Evolutionary conservation across 257 asterid species (phyloP), one percentile per base, ranked within the genome.

Genomic region (Salvia splendens): DNA sequence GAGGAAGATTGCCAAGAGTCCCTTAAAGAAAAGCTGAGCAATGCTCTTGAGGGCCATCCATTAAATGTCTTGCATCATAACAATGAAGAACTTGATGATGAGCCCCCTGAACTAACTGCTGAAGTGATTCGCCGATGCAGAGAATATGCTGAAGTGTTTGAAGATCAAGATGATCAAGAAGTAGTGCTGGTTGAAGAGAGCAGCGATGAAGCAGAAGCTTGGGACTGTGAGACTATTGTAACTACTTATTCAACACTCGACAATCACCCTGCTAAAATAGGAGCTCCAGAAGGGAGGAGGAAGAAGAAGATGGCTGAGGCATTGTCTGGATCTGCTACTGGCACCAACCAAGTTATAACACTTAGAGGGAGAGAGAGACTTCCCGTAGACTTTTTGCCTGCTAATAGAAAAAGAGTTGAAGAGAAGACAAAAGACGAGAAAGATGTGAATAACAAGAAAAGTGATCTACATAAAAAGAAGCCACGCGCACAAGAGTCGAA

Each of bases 151-250:
- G 88, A 82, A 61, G 84, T 83, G 60, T 90, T 85, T 47, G 91
- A 78, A 76, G 79, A 80, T 30, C 87, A 83, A 38, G 66, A 64
- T 64, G 86, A 78, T 59, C 80, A 53, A 65, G 93, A 80, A 63
- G 85, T 46, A 48, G 80, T 69, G 49, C 65, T 84, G 77, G 82
- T 85, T 55, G 85, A 82, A 57, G 93, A 86, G 72, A 88, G 95
- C 76, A 88, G 95, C 30, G 95, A 89, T 41, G 95, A 86, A 73
- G 83, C 91, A 33, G 97, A 93, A 75, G 79, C 56, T 33, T 90
- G 97, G 97, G 99, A 93, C 67, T 93, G 99, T 65, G 99, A 90
- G 73, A 88, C 97, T 43, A 85, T 93, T 8, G 75, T 93, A 42
- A 75, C 97, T 63, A 93, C 95, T 30, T 93, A 90, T 74, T 86